These are phyloP conservation scores for Gossypium anomalum DNA, from an alignment of 345 rosid genomes.

Conservation along the genomic window DNA sequence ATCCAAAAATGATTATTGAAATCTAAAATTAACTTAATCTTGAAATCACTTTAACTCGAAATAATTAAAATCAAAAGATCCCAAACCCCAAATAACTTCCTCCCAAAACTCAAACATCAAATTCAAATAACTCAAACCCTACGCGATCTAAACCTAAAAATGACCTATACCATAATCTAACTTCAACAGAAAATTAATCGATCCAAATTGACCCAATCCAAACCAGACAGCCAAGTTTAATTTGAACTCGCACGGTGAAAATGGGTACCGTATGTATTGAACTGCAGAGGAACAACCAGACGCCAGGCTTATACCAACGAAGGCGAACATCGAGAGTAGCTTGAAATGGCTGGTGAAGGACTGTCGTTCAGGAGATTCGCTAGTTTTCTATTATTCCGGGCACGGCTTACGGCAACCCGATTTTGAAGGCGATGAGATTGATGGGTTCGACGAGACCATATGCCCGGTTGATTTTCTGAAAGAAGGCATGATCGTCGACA, in stretches of 20 bases:
- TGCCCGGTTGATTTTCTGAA: constrained; percentile 48
- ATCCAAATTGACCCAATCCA: neutral
- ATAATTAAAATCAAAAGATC: too few relatives aligned
- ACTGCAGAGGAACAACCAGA: constrained; percentile 37
- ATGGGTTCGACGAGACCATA: constrained; percentile 57
- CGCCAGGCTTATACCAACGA: constrained; percentile 31
- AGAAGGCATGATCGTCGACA: constrained; percentile 44
- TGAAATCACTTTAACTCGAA: too few relatives aligned
- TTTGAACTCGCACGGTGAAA: too few relatives aligned
- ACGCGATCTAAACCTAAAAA: too few relatives aligned
- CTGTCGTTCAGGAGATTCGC: constrained; percentile 39
- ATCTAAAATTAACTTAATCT: too few relatives aligned
- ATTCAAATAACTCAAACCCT: too few relatives aligned
- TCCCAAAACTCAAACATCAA: too few relatives aligned
- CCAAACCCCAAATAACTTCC: too few relatives aligned
- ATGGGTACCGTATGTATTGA: neutral
- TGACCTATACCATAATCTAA: too few relatives aligned
- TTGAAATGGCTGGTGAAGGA: constrained; percentile 53
- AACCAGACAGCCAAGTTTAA: too few relatives aligned
- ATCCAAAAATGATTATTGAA: too few relatives aligned
- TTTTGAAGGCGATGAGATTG: constrained; percentile 35
- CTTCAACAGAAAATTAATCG: too few relatives aligned
- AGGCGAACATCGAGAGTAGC: constrained; percentile 36
- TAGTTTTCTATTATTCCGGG: constrained; percentile 58
- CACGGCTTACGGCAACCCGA: constrained; percentile 53